Base-by-base conservation (phyloP, 1,284 basidiomycete species). In the Sporisorium reilianum region DNA sequence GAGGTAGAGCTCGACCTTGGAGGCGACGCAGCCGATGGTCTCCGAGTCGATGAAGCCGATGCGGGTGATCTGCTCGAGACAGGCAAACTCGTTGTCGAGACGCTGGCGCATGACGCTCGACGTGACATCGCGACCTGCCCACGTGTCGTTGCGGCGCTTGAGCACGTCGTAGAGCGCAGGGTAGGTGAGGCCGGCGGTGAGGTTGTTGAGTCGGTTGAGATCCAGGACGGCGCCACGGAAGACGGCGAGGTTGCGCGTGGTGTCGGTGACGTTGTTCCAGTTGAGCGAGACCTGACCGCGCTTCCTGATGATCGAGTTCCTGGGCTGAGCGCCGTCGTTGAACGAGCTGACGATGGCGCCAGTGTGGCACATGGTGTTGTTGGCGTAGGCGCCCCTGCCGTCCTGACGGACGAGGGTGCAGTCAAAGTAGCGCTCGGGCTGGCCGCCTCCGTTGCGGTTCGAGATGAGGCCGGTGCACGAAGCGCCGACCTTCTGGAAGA, bases 11-110 rank as follows among this genome's bases (percentile, higher is more conserved):
- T 98, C 95, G 68, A 97, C 91, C 68, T 92, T 89, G 23, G 96
- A 97, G 2, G 95, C 95, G 64, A 99, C 92, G 82, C 96, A 99
- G 32, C 96, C 96, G 72, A 98, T 95, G 60, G 91, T 92, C 79
- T 91, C 91, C 51, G 93, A 94, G 86, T 98, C 96, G 82, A 99
- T 91, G 86, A 93, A 97, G 12, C 95, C 97, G 71, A 98, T 90
- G 16, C 90, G 91, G 68, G 93, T 87, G 76, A 94, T 88, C 85
- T 98, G 93, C 81, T 92, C 88, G 55, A 99, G 88, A 86, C 97
- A 99, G 75, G 90, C 89, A 8, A 90, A 94, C 38, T 94, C 83
- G 7, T 88, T 80, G 50, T 84, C 82, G 49, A 80, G 88, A 86
- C 84, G 91, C 87, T 62, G 89, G 89, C 51, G 89, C 88, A 76